phyloP scores from a whole-genome alignment of 306 rosid genomes.

The Prunus mume region DNA sequence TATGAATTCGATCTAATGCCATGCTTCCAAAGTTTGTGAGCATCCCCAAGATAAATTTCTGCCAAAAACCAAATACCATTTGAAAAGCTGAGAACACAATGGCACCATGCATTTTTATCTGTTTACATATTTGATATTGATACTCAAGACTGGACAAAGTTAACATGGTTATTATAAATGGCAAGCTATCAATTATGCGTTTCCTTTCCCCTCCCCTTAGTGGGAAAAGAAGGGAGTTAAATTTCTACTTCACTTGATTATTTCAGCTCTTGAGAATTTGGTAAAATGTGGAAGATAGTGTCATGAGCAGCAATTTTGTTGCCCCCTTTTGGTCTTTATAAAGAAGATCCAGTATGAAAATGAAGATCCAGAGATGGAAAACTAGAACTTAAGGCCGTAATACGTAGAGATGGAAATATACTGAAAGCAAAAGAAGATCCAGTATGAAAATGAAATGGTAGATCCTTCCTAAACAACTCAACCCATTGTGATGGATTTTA shows the following conservation, averaged over 20 bases:
- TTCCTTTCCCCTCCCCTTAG: neutral
- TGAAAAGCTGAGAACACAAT: neutral
- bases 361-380: too few relatives aligned
- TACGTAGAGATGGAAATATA: neutral
- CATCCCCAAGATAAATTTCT: constrained; percentile 96
- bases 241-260: neutral
- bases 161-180: neutral
- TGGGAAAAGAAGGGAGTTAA: too few relatives aligned
- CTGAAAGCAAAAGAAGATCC: too few relatives aligned
- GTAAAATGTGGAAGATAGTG: neutral
- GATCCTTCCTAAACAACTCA: neutral
- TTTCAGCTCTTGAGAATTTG: neutral
- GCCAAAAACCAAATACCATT: constrained; percentile 27
- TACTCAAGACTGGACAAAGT: too few relatives aligned
- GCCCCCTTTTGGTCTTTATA: too few relatives aligned
- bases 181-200: neutral
- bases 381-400: neutral
- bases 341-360: too few relatives aligned
- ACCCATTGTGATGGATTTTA: too few relatives aligned
- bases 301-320: neutral
- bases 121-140: neutral
- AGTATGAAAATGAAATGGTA: too few relatives aligned
- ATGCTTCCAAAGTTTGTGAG: constrained; percentile 94
- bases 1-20: constrained; percentile 90
- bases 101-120: neutral